Percentiles rank a stretch among this genome's conserved stretches.
Evolutionary conservation across 495 filamentous ascomycete species (phyloP).

Genomic region (Lasiosphaeriaceae sp.): DNA sequence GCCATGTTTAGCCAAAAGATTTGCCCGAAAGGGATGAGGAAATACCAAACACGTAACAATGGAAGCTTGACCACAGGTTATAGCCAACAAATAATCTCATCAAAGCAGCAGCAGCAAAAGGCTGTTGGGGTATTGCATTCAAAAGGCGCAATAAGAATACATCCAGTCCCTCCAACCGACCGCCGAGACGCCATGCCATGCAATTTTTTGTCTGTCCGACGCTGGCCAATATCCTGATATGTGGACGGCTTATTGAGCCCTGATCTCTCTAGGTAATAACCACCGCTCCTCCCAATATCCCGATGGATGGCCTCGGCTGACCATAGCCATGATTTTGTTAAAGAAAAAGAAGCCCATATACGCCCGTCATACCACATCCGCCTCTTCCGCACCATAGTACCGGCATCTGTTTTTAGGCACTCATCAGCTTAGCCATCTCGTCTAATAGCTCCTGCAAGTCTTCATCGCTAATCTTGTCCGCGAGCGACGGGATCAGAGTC

Average conservation of each 20-base stretch:
- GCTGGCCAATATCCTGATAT: neutral
- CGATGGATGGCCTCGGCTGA: neutral
- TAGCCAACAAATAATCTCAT: neutral
- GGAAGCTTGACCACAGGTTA: neutral
- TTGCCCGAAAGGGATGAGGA: too few relatives aligned
- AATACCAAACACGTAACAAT: neutral
- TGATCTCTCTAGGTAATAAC: neutral
- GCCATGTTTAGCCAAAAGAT: too few relatives aligned
- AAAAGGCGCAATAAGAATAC: neutral
- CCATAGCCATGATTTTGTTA: neutral
- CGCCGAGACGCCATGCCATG: conserved; percentile 16
- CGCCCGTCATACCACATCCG: neutral
- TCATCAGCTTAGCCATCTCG: conserved; percentile 74
- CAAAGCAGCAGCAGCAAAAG: neutral
- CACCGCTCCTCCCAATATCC: neutral
- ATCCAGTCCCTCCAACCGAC: conserved; percentile 7
- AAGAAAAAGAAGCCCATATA: neutral
- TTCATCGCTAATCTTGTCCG: conserved; percentile 81
- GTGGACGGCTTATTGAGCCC: neutral
- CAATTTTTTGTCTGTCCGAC: conserved; percentile 8
- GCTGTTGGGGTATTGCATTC: conserved; percentile 8
- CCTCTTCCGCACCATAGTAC: neutral
- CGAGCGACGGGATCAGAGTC: conserved; percentile 86
- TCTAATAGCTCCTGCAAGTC: conserved; percentile 84
- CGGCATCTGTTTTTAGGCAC: conserved; percentile 3